Evolutionary conservation across 2,329 filamentous ascomycete species (phyloP).

Genomic region (Penicillium sp.): DNA sequence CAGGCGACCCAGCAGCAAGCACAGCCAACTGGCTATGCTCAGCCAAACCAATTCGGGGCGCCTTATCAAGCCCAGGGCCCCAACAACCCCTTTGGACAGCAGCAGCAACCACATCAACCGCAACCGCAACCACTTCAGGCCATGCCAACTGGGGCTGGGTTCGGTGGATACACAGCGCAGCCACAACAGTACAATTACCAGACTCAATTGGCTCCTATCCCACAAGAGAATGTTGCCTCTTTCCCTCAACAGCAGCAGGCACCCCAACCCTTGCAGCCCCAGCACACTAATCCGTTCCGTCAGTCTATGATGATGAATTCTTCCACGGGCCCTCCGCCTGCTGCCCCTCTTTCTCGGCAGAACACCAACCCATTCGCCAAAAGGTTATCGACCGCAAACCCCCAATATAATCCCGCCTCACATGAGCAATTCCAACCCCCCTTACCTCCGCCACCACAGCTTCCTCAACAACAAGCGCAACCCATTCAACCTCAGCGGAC

Average conservation of each 20-base stretch:
- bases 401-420: slow-evolving; percentile 29
- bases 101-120: slow-evolving; percentile 20
- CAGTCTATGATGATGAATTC: slow-evolving; percentile 72
- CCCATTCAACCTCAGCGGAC: slow-evolving; percentile 60
- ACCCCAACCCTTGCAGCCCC: slow-evolving; percentile 41
- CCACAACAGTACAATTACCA: slow-evolving; percentile 59
- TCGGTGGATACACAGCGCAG: slow-evolving; percentile 76
- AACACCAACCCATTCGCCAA: slow-evolving; percentile 89
- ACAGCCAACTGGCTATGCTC: slow-evolving; percentile 29
- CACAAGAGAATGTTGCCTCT: slow-evolving; percentile 50
- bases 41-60: slow-evolving; percentile 22
- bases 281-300: slow-evolving; percentile 85
- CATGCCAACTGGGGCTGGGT: slow-evolving; percentile 73
- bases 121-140: slow-evolving; percentile 55
- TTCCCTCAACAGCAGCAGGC: slow-evolving; percentile 46
- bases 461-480: slow-evolving; percentile 37
- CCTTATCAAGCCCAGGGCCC: slow-evolving; percentile 29
- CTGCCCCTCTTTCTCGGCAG: slow-evolving; percentile 57
- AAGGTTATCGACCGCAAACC: slow-evolving; percentile 41
- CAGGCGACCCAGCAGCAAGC: slow-evolving; percentile 40
- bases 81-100: slow-evolving; percentile 40
- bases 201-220: slow-evolving; percentile 46
- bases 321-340: slow-evolving; percentile 53
- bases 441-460: slow-evolving; percentile 35
- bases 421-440: slow-evolving; percentile 21